These are phyloP conservation scores for Diaporthe amygdali DNA, from an alignment of 2,329 filamentous ascomycete species.

Conservation along the genomic window DNA sequence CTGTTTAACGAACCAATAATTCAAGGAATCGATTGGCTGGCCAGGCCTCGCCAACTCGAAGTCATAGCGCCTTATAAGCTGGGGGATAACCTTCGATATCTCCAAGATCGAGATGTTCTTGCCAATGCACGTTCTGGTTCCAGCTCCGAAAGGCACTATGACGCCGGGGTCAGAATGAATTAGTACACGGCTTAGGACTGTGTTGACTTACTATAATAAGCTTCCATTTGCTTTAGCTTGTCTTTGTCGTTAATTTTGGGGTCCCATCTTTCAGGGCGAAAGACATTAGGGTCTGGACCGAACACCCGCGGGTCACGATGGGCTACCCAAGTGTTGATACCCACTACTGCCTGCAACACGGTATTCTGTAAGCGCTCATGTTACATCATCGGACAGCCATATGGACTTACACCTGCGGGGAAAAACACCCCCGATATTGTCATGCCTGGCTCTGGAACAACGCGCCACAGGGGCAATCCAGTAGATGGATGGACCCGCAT, in stretches of 20 bases:
- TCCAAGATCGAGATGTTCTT: constrained; percentile 16
- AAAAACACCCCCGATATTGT: not conserved
- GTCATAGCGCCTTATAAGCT: constrained; percentile 9
- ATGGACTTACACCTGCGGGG: not conserved
- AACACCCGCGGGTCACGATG: constrained; percentile 62
- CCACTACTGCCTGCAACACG: constrained; percentile 49
- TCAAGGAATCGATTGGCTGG: not conserved
- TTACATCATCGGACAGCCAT: not conserved
- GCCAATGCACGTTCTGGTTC: constrained; percentile 53
- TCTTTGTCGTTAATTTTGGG: not conserved
- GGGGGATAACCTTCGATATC: constrained; percentile 16
- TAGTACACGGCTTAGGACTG: not conserved
- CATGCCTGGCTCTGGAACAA: not conserved
- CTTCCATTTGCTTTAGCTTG: constrained; percentile 4
- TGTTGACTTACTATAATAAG: not conserved
- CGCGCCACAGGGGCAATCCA: constrained; percentile 3
- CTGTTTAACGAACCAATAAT: not conserved
- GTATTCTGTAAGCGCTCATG: not conserved
- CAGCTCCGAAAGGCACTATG: constrained; percentile 50
- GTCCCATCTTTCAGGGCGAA: constrained; percentile 60
- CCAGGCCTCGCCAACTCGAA: not conserved
- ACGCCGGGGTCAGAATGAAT: not conserved
- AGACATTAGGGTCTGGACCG: constrained; percentile 58
- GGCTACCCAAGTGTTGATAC: constrained; percentile 64
- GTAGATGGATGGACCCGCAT: not conserved